phyloP scores from a whole-genome alignment of 352 stramenopile genomes.

The Phytophthora uliginosa region DNA sequence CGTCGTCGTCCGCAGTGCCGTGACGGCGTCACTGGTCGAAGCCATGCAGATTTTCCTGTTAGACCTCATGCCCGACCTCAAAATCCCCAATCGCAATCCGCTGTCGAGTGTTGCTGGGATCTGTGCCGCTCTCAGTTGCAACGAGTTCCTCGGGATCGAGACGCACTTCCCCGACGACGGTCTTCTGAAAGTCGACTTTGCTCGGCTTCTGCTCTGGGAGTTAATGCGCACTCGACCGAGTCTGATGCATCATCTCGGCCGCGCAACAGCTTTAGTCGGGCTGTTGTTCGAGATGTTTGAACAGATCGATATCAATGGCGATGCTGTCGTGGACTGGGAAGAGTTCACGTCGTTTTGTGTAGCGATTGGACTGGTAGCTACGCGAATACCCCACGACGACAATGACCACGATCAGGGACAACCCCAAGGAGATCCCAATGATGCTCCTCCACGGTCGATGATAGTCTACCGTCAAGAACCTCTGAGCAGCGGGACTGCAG shows the following conservation, averaged over 20 bases:
- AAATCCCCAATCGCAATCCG: slow-evolving; percentile 69
- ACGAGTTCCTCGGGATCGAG: slow-evolving; percentile 71
- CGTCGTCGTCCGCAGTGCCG: slow-evolving; percentile 50
- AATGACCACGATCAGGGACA: slow-evolving; percentile 38
- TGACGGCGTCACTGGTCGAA: slow-evolving; percentile 55
- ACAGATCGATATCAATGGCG: slow-evolving; percentile 89
- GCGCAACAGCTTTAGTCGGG: slow-evolving; percentile 49
- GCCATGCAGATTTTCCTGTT: slow-evolving; percentile 70
- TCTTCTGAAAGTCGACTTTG: slow-evolving; percentile 60
- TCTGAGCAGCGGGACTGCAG: slow-evolving; percentile 24
- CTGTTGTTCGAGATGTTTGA: slow-evolving; percentile 84
- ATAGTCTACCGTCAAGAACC: slow-evolving; percentile 40
- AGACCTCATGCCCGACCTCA: slow-evolving; percentile 77
- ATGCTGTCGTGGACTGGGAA: slow-evolving; percentile 83
- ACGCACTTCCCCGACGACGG: slow-evolving; percentile 52
- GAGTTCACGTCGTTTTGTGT: slow-evolving; percentile 90
- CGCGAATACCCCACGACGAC: slow-evolving; percentile 32
- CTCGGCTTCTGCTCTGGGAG: slow-evolving; percentile 55
- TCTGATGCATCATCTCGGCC: slow-evolving; percentile 42
- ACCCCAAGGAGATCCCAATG: slow-evolving; percentile 20
- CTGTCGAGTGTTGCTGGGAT: slow-evolving; percentile 71
- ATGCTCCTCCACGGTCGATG: slow-evolving; percentile 25
- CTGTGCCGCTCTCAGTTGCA: slow-evolving; percentile 65
- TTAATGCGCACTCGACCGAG: slow-evolving; percentile 56
- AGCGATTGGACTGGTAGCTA: slow-evolving; percentile 66